Evolutionary conservation across 768 basidiomycete species (phyloP), one percentile per base, ranked within the genome.

Genomic region (Crucibulum laeve): DNA sequence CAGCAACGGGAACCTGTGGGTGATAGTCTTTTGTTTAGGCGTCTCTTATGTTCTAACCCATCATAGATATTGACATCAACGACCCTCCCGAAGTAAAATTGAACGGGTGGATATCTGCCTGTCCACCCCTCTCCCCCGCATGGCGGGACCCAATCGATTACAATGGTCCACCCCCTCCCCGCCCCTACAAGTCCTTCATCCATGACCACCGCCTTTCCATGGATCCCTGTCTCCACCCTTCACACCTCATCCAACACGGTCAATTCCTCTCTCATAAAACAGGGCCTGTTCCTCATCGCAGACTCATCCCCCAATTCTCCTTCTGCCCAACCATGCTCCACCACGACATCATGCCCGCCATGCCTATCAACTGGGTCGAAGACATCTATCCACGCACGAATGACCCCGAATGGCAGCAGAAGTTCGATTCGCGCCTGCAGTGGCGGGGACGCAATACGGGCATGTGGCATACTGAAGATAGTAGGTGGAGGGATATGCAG

Each of bases 401-500:
- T 47, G 75, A 83, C 53, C 69, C 77, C 4, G 67, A 67, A 0
- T 90, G 85, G 82, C 71, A 75, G 1, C 65, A 73, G 40, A 84
- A 81, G 60, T 45, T 55, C 1, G 74, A 84, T 50, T 73, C 77
- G 43, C 55, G 74, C 23, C 44, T 88, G 36, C 69, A 77, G 40
- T 90, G 87, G 87, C 65, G 87, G 18, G 87, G 87, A 3, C 75
- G 76, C 22, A 87, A 80, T 21, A 88, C 85, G 3, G 86, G 87
- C 19, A 82, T 79, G 1, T 69, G 61, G 57, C 74, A 74, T 41
- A 59, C 57, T 2, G 46, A 52, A 2, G 45, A 57, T 5, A 58
- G 61, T 26, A 52, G 64, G 26, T 82, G 82, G 82, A 51, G 51
- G 48, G 50, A 65, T 17, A 51, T 65, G 17, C 81, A 82, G 34